These are phyloP conservation scores for Odonthalia washingtoniensis DNA, from an alignment of 31 red algal genomes.

Conservation along the genomic window DNA sequence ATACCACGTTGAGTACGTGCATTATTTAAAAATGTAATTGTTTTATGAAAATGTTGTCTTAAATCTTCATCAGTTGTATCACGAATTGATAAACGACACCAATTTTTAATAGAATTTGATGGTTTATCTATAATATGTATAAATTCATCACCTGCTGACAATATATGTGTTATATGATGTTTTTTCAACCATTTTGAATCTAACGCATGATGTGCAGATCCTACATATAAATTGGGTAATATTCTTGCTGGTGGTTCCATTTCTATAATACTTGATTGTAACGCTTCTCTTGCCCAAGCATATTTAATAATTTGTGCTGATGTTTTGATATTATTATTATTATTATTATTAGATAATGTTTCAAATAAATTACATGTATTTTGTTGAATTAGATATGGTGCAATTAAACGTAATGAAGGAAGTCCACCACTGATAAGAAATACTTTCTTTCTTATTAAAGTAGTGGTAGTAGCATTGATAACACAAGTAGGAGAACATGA, in stretches of 20 bases:
- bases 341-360: neutral
- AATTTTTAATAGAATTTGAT: neutral
- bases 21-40: conserved; percentile 15
- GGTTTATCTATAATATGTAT: neutral
- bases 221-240: conserved; percentile 27
- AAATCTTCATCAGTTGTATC: neutral
- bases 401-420: conserved; percentile 4
- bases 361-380: neutral
- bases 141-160: neutral
- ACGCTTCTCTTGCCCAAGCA: neutral
- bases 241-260: neutral
- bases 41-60: neutral
- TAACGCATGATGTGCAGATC: conserved; percentile 6
- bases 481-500: conserved; percentile 8
- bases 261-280: neutral
- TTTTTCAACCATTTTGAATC: neutral
- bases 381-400: neutral
- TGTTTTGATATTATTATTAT: neutral
- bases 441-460: neutral
- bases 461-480: neutral
- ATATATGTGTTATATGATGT: neutral
- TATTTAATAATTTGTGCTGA: neutral
- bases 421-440: conserved; percentile 22
- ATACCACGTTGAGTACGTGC: conserved; percentile 13
- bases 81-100: neutral